Evolutionary conservation across 176 grass and related monocot species (phyloP), one percentile per base, ranked within the genome.

Genomic region (Lolium perenne): DNA sequence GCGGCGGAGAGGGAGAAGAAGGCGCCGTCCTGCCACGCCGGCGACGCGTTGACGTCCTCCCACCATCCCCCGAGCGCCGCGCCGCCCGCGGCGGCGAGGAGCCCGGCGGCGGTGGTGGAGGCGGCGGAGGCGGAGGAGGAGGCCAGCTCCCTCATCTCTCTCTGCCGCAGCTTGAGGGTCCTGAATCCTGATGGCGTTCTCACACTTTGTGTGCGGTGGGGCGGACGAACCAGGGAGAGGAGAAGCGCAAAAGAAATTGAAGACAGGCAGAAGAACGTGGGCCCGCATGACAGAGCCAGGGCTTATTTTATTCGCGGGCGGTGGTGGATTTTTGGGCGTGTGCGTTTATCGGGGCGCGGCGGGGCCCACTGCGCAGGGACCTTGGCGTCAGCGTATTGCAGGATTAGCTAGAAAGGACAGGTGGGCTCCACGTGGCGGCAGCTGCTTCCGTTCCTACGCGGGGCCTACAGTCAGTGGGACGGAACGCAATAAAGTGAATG

Each of bases 1-100:
- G 95, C 90, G 41, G 89, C 88, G 72, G 85, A 81, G 91, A 98
- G 95, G 77, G 92, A 91, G 86, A 89, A 98, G 86, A 98, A 98
- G 89, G 89, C 87, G 6, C 71, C 83, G 43, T 98, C 89, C 93
- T 98, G 93, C 95, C 93, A 98, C 74, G 84, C 43, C 47, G 51
- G 77, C 85, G 89, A 95, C 78, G 83, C 91, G 83, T 93, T 98
- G 60, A 98, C 87, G 26, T 94, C 89, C 71, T 80, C 50, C 95
- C 93, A 98, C 91, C 91, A 95, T 9, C 92, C 87, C 47, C 80
- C 63, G 18, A 95, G 29, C 61, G 58, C 78, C 35, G 65, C 10
- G 66, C 38, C 9, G 38, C 41, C 56, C 22, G 17, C 38, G 22
- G 60, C 46, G 13, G 10, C 7, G 43, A 75, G 17, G 69, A 11